A percentile compares a stretch with the other conserved stretches of the same genome.
Evolutionary conservation across 129 eudicot species (phyloP).

Genomic region (Arctium lappa): DNA sequence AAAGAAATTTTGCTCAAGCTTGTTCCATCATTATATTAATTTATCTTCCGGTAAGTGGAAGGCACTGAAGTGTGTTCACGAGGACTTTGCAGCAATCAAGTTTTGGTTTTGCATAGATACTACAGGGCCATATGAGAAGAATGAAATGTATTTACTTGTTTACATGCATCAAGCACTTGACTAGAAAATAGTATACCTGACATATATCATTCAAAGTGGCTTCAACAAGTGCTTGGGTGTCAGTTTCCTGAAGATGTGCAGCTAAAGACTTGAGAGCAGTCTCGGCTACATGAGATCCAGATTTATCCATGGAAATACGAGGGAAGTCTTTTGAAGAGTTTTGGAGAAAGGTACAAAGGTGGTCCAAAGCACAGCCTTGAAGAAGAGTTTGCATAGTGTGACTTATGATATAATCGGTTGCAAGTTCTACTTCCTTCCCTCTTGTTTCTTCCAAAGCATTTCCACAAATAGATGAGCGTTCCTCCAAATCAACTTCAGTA

Average conservation of each 20-base stretch:
- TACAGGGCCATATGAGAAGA: not conserved
- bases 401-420: slow-evolving; percentile 83
- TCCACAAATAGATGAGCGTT: slow-evolving; percentile 65
- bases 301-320: slow-evolving; percentile 70
- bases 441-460: slow-evolving; percentile 89
- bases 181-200: slow-evolving; percentile 40
- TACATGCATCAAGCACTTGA: not conserved
- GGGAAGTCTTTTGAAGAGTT: slow-evolving; percentile 61
- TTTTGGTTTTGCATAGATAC: not conserved
- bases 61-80: not conserved
- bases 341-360: slow-evolving; percentile 71
- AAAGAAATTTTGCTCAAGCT: not conserved
- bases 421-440: slow-evolving; percentile 95
- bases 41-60: not conserved
- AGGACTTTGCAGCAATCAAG: not conserved
- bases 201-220: slow-evolving; percentile 62
- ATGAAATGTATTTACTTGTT: not conserved
- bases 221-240: slow-evolving; percentile 50
- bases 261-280: slow-evolving; percentile 86
- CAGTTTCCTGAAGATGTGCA: slow-evolving; percentile 63
- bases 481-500: slow-evolving; percentile 65
- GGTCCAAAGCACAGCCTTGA: slow-evolving; percentile 76
- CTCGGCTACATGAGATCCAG: slow-evolving; percentile 99
- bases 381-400: slow-evolving; percentile 84
- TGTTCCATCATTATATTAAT: not conserved